Percentiles rank a stretch among this genome's conserved stretches.
These are phyloP conservation scores for Wickerhamiella brachini DNA, from an alignment of 805 yeast species.

Conservation along the genomic window DNA sequence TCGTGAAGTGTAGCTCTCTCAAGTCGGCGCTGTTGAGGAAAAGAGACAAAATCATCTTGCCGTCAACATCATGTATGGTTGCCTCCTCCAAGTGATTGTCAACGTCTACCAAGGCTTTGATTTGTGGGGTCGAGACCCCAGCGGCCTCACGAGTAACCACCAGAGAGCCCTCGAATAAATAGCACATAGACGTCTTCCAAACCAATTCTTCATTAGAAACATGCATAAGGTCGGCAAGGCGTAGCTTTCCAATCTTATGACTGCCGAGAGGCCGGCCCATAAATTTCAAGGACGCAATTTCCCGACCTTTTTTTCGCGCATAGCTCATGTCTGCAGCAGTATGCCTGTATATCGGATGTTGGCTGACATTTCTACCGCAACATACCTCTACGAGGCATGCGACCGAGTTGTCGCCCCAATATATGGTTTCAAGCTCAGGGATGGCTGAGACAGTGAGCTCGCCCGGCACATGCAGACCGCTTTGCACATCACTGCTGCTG, in stretches of 20 bases:
- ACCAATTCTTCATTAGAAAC: not conserved
- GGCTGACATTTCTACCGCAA: not conserved
- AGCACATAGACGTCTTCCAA: constrained; percentile 1
- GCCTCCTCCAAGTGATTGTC: not conserved
- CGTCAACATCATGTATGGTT: not conserved
- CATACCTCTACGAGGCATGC: not conserved
- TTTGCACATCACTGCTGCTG: no score
- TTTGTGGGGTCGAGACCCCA: not conserved
- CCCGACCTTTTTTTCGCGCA: not conserved
- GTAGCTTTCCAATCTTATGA: constrained; percentile 1
- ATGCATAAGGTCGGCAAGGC: not conserved
- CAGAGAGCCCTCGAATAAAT: constrained; percentile 3
- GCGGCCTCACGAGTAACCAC: not conserved
- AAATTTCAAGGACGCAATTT: not conserved
- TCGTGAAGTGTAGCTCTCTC: constrained; percentile 2
- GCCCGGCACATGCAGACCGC: no score
- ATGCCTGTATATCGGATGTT: not conserved
- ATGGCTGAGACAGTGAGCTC: not conserved
- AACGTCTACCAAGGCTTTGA: constrained; percentile 3
- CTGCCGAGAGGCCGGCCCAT: not conserved
- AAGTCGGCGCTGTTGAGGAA: not conserved
- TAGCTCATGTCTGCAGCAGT: constrained; percentile 5
- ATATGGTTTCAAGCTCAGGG: not conserved
- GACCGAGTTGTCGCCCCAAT: not conserved
- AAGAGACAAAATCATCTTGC: not conserved